phyloP scores from a whole-genome alignment of 2,329 filamentous ascomycete genomes.

The Blastomyces emzantsi region DNA sequence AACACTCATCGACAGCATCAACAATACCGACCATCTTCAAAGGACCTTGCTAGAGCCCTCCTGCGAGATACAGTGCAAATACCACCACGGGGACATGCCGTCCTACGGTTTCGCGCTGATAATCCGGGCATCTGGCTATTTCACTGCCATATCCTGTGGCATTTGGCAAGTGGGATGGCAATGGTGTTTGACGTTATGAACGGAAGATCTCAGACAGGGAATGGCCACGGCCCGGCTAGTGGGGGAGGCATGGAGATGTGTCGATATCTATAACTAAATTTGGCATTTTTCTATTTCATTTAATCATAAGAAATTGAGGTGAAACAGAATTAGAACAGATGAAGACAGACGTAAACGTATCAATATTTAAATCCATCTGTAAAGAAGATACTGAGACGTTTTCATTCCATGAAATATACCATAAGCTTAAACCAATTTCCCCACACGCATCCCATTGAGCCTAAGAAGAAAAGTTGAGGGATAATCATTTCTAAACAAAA shows the following conservation, averaged over 20 bases:
- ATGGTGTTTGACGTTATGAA: slow-evolving; percentile 32
- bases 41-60: slow-evolving; percentile 13
- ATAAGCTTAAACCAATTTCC: neutral
- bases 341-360: neutral
- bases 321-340: neutral
- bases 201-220: neutral
- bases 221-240: no score
- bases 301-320: neutral
- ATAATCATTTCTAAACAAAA: neutral
- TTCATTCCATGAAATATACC: no score
- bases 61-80: slow-evolving; percentile 23
- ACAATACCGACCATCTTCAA: slow-evolving; percentile 3
- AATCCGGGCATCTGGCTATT: slow-evolving; percentile 50
- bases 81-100: slow-evolving; percentile 39
- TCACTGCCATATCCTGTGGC: slow-evolving; percentile 55
- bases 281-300: neutral
- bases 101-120: slow-evolving; percentile 43
- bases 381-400: neutral
- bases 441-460: neutral
- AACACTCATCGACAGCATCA: slow-evolving; percentile 6
- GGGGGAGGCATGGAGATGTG: slow-evolving; percentile 1
- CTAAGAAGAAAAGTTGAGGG: neutral
- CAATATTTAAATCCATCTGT: neutral
- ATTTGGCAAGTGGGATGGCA: slow-evolving; percentile 40
- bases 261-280: neutral